Conservation (phyloP, 2,329 filamentous ascomycete genomes). For the Xylariomycetidae sp. region DNA sequence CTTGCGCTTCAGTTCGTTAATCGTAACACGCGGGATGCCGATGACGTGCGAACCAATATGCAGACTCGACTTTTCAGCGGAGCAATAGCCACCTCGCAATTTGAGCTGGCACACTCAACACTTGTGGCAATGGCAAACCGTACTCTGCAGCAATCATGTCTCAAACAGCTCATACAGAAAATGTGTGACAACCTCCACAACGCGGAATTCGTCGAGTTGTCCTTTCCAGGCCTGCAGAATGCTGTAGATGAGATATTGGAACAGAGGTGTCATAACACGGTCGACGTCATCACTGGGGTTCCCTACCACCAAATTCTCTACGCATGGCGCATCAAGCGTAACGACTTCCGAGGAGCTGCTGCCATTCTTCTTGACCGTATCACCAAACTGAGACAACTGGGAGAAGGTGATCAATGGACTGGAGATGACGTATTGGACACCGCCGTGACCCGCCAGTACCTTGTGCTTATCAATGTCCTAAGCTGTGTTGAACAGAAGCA, state of each 20-base stretch:
- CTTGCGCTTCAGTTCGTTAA: constrained; percentile 64
- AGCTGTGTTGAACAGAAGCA: constrained; percentile 77
- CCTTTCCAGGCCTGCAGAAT: constrained; percentile 72
- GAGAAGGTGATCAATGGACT: constrained; percentile 52
- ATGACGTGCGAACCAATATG: constrained; percentile 60
- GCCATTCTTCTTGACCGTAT: constrained; percentile 59
- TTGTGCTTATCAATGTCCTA: constrained; percentile 90
- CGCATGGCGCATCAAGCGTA: constrained; percentile 78
- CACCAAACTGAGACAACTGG: constrained; percentile 54
- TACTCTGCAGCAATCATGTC: constrained; percentile 65
- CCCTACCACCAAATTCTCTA: constrained; percentile 89
- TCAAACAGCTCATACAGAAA: constrained; percentile 64
- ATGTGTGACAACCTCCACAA: constrained; percentile 66
- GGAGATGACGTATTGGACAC: constrained; percentile 57
- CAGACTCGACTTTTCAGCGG: constrained; percentile 81
- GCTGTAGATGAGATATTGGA: constrained; percentile 75
- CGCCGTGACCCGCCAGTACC: constrained; percentile 67
- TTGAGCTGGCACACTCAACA: constrained; percentile 76
- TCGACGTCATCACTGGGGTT: constrained; percentile 59
- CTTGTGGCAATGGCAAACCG: constrained; percentile 68
- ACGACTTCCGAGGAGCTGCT: constrained; percentile 79
- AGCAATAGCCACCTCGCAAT: constrained; percentile 72
- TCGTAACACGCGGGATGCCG: constrained; percentile 26
- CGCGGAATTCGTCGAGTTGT: constrained; percentile 66
- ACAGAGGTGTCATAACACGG: constrained; percentile 63